Evolutionary conservation across 371 early-diverging fungal genomes (phyloP).

Genomic region (Saksenaea oblongispora): DNA sequence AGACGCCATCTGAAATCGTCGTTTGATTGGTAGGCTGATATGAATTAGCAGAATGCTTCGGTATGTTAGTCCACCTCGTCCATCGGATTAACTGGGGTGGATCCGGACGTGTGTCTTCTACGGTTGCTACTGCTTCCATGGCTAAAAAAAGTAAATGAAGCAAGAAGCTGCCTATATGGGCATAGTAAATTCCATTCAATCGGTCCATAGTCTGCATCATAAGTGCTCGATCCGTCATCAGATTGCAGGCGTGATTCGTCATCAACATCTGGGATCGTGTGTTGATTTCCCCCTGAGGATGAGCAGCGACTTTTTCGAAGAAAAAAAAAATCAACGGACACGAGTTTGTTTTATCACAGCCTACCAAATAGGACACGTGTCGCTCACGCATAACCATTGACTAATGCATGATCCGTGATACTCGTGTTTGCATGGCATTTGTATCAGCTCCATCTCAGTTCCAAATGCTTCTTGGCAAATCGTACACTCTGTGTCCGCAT

Average conservation of each 20-base stretch:
- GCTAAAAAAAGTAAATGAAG: neutral
- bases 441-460: neutral
- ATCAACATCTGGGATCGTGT: neutral
- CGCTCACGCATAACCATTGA: neutral
- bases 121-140: neutral
- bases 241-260: neutral
- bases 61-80: neutral
- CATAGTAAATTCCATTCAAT: no score
- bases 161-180: neutral
- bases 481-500: neutral
- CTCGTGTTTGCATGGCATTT: neutral
- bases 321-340: conserved; percentile 3
- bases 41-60: neutral
- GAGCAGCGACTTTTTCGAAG: neutral
- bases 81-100: neutral
- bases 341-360: neutral
- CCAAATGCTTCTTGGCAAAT: neutral
- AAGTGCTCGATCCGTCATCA: neutral
- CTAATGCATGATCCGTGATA: neutral
- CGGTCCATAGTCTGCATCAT: neutral
- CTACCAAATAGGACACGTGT: conserved; percentile 2
- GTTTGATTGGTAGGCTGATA: neutral
- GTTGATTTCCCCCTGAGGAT: neutral
- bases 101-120: neutral
- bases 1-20: neutral